Percentiles rank a stretch among this genome's conserved stretches.
These are phyloP conservation scores for Aquanectria penicillioides DNA, from an alignment of 2,329 filamentous ascomycete species.

Conservation along the genomic window DNA sequence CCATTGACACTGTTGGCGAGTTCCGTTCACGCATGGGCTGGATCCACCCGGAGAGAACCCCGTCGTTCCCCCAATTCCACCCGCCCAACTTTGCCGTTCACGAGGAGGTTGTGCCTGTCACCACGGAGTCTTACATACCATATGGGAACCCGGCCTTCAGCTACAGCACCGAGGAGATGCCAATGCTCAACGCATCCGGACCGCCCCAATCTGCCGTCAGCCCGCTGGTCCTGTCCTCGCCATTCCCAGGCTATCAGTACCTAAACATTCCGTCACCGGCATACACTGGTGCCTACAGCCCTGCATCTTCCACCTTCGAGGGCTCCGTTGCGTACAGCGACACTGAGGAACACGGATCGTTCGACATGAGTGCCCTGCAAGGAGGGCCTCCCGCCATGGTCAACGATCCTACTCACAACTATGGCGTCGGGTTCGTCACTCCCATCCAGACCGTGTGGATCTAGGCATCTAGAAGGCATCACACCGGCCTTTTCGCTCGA, in stretches of 20 bases:
- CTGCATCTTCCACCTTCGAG: constrained; percentile 70
- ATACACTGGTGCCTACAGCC: constrained; percentile 68
- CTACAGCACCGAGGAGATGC: constrained; percentile 72
- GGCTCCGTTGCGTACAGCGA: constrained; percentile 72
- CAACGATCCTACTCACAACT: constrained; percentile 55
- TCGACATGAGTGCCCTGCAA: constrained; percentile 57
- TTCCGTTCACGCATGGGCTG: constrained; percentile 78
- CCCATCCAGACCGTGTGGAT: constrained; percentile 71
- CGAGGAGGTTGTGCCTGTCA: constrained; percentile 55
- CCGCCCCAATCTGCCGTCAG: constrained; percentile 60
- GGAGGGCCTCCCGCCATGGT: constrained; percentile 57
- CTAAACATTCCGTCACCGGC: constrained; percentile 71
- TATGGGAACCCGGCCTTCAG: constrained; percentile 69
- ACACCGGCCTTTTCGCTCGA: constrained; percentile 51
- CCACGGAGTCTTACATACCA: constrained; percentile 57
- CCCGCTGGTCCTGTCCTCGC: constrained; percentile 66
- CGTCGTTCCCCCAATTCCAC: constrained; percentile 69
- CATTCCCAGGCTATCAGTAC: constrained; percentile 65
- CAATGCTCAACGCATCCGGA: constrained; percentile 59
- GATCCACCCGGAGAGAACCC: constrained; percentile 67
- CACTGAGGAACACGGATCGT: constrained; percentile 64
- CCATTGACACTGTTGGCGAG: constrained; percentile 73
- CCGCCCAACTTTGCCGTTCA: constrained; percentile 63
- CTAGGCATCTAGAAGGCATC: constrained; percentile 56
- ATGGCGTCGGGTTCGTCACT: constrained; percentile 68